Base-by-base conservation (phyloP, 176 grass and related monocot genomes). In the Triticum monococcum region DNA sequence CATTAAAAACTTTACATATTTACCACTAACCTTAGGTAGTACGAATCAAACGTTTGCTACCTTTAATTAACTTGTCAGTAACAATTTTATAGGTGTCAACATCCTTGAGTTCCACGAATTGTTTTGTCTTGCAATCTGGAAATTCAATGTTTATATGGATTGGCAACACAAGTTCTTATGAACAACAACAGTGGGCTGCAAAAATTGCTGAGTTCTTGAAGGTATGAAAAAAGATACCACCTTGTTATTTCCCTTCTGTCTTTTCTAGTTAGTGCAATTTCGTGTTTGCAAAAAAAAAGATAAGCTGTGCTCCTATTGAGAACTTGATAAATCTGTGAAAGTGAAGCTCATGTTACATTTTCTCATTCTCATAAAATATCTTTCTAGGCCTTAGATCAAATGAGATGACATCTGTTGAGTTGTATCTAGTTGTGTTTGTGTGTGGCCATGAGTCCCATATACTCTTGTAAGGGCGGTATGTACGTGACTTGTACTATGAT, bases 151-250 rank as follows among this genome's bases (percentile, higher is more conserved):
- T 94, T 84, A 43, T 63, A 75, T 98, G 97, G 97, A 86, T 88
- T 86, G 96, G 97, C 59, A 91, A 79, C 64, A 84, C 92, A 72
- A 92, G 92, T 89, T 94, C 88, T 57, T 45, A 86, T 82, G 97
- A 98, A 83, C 93, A 94, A 60, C 97, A 96, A 69, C 91, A 94
- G 76, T 98, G 94, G 88, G 88, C 94, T 87, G 45, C 83, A 81
- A 82, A 94, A 88, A 82, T 96, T 83, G 90, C 97, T 75, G 93
- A 98, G 67, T 92, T 95, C 90, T 87, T 96, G 63, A 98, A 98
- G 94, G 97, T 98, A 94, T 87, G 76, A 9, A 68, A 25, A 68
- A 57, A 36, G 1, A 50, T 76, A 84, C 36, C 11, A 67, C 63
- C 30, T 79, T 79, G 7, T 66, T 78, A 32, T 67, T 74, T 14